Evolutionary conservation across 306 rosid genomes (phyloP).

Genomic region (Delonix regia): DNA sequence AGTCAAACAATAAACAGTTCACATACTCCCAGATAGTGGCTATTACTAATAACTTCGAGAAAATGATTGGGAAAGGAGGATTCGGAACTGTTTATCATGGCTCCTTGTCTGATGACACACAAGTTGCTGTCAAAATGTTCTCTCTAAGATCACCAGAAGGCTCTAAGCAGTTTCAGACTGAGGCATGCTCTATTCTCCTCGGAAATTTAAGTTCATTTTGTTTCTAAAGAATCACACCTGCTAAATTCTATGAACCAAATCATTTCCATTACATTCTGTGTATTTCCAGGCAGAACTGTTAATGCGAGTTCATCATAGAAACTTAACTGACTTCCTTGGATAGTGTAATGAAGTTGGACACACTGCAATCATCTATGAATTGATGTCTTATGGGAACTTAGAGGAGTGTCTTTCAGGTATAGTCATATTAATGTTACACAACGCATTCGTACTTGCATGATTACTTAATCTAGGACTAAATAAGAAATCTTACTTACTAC

Average conservation of each 20-base stretch:
- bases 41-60: slow-evolving; percentile 51
- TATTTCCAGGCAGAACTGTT: slow-evolving; percentile 50
- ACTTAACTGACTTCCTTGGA: slow-evolving; percentile 56
- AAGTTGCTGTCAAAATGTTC: slow-evolving; percentile 69
- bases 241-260: not conserved
- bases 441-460: slow-evolving; percentile 2
- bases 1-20: slow-evolving; percentile 44
- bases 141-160: slow-evolving; percentile 43
- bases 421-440: not conserved
- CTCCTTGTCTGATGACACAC: slow-evolving; percentile 37
- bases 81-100: slow-evolving; percentile 63
- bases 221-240: not conserved
- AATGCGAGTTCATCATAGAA: slow-evolving; percentile 57
- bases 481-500: not conserved
- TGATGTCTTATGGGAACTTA: slow-evolving; percentile 37
- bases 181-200: slow-evolving; percentile 39
- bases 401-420: slow-evolving; percentile 37
- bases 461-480: slow-evolving; percentile 1
- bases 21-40: slow-evolving; percentile 43
- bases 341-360: slow-evolving; percentile 35
- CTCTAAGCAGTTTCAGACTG: slow-evolving; percentile 52
- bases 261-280: not conserved
- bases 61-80: slow-evolving; percentile 61
- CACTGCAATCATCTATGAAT: slow-evolving; percentile 36
- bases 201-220: slow-evolving; percentile 5